phyloP scores from a whole-genome alignment of 371 early-diverging fungal species.

The Mortierella sp. region DNA sequence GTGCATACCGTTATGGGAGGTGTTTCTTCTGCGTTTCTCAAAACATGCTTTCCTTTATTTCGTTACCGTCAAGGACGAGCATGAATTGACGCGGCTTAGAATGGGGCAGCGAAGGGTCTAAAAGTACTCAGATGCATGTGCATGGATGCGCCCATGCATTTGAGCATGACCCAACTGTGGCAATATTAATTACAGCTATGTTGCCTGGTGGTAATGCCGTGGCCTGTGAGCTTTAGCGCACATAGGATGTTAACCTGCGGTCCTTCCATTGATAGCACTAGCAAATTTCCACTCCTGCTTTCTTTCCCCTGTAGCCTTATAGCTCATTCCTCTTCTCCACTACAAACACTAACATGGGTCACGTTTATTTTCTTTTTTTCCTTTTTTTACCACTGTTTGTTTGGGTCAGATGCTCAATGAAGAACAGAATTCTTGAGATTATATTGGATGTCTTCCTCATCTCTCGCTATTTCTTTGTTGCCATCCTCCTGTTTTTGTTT shows the following conservation, averaged over 20 bases:
- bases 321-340: not conserved
- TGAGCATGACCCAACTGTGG: too few species aligned
- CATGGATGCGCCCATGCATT: too few species aligned
- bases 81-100: too few species aligned
- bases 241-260: not conserved
- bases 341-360: too few species aligned
- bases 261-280: not conserved
- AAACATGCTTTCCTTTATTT: not conserved
- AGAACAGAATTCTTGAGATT: not conserved
- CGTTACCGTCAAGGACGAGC: not conserved
- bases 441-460: not conserved
- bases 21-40: not conserved
- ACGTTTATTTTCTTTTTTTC: too few species aligned
- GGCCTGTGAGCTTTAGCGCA: not conserved
- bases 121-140: too few species aligned
- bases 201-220: too few species aligned
- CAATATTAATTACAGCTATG: too few species aligned
- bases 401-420: not conserved
- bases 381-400: not conserved
- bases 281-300: not conserved
- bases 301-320: not conserved
- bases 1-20: not conserved
- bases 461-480: not conserved
- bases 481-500: conserved; percentile 1
- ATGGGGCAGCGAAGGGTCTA: too few species aligned